Conservation (phyloP, 2,329 filamentous ascomycete genomes). For the Kalaharituber pfeilii region DNA sequence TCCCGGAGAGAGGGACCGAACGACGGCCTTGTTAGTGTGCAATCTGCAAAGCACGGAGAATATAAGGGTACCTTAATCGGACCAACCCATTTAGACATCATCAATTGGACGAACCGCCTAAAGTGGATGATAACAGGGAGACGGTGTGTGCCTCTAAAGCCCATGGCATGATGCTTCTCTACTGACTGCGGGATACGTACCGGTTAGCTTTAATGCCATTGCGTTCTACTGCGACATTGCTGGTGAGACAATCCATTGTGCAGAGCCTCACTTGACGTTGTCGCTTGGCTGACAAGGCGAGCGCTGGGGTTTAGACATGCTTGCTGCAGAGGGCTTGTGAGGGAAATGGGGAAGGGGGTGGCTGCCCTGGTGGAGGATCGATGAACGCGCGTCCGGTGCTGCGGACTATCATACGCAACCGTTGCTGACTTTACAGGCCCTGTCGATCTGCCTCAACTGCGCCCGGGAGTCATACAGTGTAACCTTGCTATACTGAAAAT, state of each 20-base stretch:
- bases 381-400: not conserved
- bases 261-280: not conserved
- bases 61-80: conserved; percentile 46
- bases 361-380: too few relatives aligned
- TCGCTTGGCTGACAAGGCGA: not conserved
- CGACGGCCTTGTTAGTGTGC: conserved; percentile 50
- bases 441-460: too few relatives aligned
- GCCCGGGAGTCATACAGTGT: too few relatives aligned
- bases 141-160: conserved; percentile 33
- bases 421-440: too few relatives aligned
- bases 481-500: too few relatives aligned
- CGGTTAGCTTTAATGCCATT: conserved; percentile 43
- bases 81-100: conserved; percentile 47
- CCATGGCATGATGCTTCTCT: not conserved
- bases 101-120: conserved; percentile 49
- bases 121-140: conserved; percentile 35
- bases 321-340: conserved; percentile 20
- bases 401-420: too few relatives aligned
- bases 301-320: conserved; percentile 21
- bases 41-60: conserved; percentile 43
- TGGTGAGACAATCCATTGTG: conserved; percentile 10
- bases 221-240: conserved; percentile 48
- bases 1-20: conserved; percentile 40
- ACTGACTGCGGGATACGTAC: not conserved
- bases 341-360: not conserved